These are phyloP conservation scores for Cochlearia excelsa DNA, from an alignment of 345 rosid genomes.

Conservation along the genomic window DNA sequence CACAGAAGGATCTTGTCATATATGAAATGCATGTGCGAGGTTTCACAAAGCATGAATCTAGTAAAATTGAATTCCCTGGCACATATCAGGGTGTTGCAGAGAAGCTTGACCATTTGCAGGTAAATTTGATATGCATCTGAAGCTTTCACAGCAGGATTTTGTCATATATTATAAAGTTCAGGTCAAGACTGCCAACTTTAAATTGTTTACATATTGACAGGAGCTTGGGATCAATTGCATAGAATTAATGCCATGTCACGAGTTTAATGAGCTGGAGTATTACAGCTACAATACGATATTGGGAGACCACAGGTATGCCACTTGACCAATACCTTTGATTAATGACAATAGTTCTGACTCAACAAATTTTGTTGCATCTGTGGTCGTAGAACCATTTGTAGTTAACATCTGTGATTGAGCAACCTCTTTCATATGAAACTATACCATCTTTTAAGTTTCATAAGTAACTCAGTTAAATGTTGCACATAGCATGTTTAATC, in stretches of 20 bases:
- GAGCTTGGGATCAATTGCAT: constrained; percentile 95
- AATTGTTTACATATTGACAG: constrained; percentile 46
- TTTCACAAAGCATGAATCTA: constrained; percentile 82
- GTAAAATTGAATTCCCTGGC: constrained; percentile 67
- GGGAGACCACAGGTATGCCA: constrained; percentile 72
- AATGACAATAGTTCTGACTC: not conserved
- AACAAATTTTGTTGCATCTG: not conserved
- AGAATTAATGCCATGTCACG: constrained; percentile 97
- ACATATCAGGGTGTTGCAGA: constrained; percentile 79
- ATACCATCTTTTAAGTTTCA: not conserved
- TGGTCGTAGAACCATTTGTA: constrained; percentile 10
- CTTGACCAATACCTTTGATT: constrained; percentile 22
- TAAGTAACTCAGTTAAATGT: constrained; percentile 13
- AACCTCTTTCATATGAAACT: constrained; percentile 15
- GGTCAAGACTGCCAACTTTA: not conserved
- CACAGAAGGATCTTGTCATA: constrained; percentile 70
- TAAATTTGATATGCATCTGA: constrained; percentile 12
- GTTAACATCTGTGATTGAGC: constrained; percentile 9
- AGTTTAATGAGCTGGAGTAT: constrained; percentile 94
- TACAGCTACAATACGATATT: constrained; percentile 74
- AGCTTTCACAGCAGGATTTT: too few species aligned
- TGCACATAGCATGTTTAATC: constrained; percentile 21
- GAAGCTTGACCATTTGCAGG: constrained; percentile 96
- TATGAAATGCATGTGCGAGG: constrained; percentile 98
- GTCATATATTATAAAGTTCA: too few species aligned